phyloP scores from a whole-genome alignment of 129 eudicot genomes.

The Chrysanthemum seticuspe region DNA sequence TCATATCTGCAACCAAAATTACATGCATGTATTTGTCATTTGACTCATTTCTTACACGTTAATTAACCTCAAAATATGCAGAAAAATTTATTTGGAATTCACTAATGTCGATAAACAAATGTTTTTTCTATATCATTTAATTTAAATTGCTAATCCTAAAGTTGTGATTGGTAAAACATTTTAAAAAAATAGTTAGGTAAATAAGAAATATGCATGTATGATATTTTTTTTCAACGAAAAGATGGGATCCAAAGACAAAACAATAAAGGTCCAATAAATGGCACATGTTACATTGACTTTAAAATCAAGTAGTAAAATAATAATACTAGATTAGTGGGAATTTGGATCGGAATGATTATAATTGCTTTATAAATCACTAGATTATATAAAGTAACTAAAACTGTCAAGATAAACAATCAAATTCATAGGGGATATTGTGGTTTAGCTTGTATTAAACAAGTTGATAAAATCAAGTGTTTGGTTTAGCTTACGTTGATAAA shows the following conservation, averaged over 20 bases:
- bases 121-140: too few relatives aligned
- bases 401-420: background rate
- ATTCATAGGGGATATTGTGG: background rate
- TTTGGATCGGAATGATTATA: background rate
- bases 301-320: conserved; percentile 8
- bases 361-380: background rate
- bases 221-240: conserved; percentile 2
- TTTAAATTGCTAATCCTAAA: too few relatives aligned
- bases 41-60: background rate
- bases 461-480: too few relatives aligned
- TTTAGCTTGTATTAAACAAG: too few relatives aligned
- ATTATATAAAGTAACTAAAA: background rate
- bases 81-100: too few relatives aligned
- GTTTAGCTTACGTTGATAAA: too few relatives aligned
- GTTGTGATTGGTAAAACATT: too few relatives aligned
- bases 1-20: too few relatives aligned
- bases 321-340: background rate
- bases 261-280: conserved; percentile 19
- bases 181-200: background rate
- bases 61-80: too few relatives aligned
- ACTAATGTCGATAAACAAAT: too few relatives aligned
- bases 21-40: background rate
- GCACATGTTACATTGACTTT: conserved; percentile 30
- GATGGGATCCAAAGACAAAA: conserved; percentile 18
- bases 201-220: background rate